These are phyloP conservation scores for Solanum ossicruentum DNA, from an alignment of 257 asterid species.

Conservation along the genomic window DNA sequence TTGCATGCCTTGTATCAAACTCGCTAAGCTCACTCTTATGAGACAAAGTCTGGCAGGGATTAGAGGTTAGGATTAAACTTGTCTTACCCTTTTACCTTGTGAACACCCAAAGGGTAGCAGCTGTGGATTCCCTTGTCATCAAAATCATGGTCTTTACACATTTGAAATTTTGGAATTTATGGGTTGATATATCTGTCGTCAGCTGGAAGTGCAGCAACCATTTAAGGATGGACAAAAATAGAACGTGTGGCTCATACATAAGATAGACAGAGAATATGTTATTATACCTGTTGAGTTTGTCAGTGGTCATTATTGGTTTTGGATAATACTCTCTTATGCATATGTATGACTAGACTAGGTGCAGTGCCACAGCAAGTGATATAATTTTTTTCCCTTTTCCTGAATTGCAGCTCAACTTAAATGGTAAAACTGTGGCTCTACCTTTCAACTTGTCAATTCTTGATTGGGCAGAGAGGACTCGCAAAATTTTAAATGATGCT, in stretches of 20 bases:
- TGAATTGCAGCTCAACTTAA: constrained; percentile 39
- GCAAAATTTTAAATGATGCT: constrained; percentile 39
- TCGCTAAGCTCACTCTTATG: background rate
- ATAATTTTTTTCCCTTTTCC: background rate
- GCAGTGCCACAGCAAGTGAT: background rate
- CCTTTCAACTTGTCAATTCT: constrained; percentile 66
- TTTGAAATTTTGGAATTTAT: background rate
- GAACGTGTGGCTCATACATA: background rate
- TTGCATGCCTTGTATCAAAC: background rate
- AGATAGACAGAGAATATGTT: background rate
- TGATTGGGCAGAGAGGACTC: constrained; percentile 67
- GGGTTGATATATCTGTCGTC: background rate
- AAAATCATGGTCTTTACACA: background rate
- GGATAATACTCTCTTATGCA: background rate
- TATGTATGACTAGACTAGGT: background rate
- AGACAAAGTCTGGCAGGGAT: background rate
- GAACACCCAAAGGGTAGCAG: too few relatives aligned
- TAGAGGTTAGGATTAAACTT: background rate
- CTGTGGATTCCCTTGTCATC: too few relatives aligned
- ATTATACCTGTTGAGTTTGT: background rate
- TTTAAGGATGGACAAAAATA: background rate
- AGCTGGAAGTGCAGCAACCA: background rate
- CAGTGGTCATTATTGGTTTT: background rate
- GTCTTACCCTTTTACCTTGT: background rate
- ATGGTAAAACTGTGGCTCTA: constrained; percentile 50